Conservation (phyloP, 352 stramenopile genomes). For the Phytopythium boreale region DNA sequence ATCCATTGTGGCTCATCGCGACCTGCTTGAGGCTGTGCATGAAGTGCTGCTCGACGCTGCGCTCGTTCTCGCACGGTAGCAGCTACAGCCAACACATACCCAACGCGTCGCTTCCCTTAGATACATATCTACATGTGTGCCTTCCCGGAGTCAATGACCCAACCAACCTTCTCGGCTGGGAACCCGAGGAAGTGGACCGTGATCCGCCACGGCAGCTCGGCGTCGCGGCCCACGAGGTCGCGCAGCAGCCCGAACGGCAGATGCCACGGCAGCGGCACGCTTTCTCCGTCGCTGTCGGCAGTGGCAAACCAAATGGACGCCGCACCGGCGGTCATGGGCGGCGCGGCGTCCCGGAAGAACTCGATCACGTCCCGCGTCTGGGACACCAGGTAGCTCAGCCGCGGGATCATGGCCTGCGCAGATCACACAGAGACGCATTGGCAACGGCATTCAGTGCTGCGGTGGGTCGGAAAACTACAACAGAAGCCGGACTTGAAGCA, state of each 20-base stretch:
- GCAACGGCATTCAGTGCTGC: neutral
- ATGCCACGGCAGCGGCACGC: slow-evolving; percentile 73
- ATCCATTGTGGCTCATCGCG: neutral
- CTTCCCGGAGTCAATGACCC: neutral
- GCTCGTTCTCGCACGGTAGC: slow-evolving; percentile 71
- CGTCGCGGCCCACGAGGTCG: slow-evolving; percentile 31
- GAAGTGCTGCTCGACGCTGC: slow-evolving; percentile 75
- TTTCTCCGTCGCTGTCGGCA: slow-evolving; percentile 19
- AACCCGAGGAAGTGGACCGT: slow-evolving; percentile 83
- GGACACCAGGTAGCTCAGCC: slow-evolving; percentile 75
- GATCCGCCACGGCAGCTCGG: slow-evolving; percentile 56
- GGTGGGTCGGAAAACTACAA: neutral
- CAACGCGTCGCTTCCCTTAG: neutral
- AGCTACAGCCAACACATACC: slow-evolving; percentile 19
- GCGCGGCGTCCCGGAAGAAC: slow-evolving; percentile 74
- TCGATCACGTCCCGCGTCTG: slow-evolving; percentile 73
- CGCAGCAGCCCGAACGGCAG: slow-evolving; percentile 72
- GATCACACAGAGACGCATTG: neutral
- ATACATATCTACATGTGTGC: neutral
- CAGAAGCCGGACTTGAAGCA: neutral
- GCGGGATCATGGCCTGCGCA: slow-evolving; percentile 70
- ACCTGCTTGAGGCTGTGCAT: slow-evolving; percentile 86
- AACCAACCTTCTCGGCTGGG: slow-evolving; percentile 39
- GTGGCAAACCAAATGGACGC: slow-evolving; percentile 70
- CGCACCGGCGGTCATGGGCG: slow-evolving; percentile 50